Base-by-base conservation (phyloP, 441 rosid genomes). In the Croton laevigatus region DNA sequence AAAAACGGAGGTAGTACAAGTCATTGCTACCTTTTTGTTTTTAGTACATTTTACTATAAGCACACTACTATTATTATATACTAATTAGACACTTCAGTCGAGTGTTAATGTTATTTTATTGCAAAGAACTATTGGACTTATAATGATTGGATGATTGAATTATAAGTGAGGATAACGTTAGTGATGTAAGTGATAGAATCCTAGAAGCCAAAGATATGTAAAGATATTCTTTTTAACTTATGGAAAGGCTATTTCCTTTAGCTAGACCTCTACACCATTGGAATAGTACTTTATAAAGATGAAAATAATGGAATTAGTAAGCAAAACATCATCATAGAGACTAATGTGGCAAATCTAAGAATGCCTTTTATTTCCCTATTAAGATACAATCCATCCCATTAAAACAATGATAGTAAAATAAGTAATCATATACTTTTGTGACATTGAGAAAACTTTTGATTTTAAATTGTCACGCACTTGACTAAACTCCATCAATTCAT, bases 111-210 rank as follows among this genome's bases (percentile, higher is more conserved):
- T 55, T 52, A 68, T 63, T 64, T 49, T 59, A 73, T 17, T 57
- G 36, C 8, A 69, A 19, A 59, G 40, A 22, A 46, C 27, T 23
- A 71, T 73, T 67, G 22, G 46, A 71, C 20, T 44, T 57, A 68
- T 74, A 14, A 78, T 75, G 44, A 68, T 71, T 74, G 66, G 73
- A 78, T 74, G 52, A 78, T 74, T 71, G 78, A 78, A 72, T 57
- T 22, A 62, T 36, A 23, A 17, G 11, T 42, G 42, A 69, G 71
- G 74, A 75, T 71, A 68, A 71, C 36, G 73, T 16, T 23, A 23
- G 62, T 62, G 74, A 71, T 64, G 69, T 55, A 63, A 69, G 51
- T 57, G 74, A 68, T 10, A 48, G 10, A 48, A 17, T 12, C 14
- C 8, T 63, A 65, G 67, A 59, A 60, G 55, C 32, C 19, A 16